Conservation (phyloP, 805 yeast species). For the Yarrowia phangngaensis region DNA sequence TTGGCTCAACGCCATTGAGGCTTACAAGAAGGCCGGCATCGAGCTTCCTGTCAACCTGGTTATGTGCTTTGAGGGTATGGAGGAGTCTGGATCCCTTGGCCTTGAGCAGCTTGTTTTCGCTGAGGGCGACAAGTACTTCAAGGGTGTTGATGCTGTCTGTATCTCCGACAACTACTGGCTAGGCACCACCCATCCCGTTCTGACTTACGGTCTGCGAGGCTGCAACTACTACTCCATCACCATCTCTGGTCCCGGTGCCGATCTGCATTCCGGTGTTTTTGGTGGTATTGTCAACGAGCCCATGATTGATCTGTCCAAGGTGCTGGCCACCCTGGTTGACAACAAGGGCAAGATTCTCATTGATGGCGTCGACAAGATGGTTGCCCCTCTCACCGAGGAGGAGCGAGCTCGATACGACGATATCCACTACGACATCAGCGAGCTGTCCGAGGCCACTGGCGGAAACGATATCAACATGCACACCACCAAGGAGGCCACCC, state of each 20-base stretch:
- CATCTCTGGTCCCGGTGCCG: constrained; percentile 91
- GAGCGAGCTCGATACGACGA: constrained; percentile 77
- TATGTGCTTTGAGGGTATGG: constrained; percentile 98
- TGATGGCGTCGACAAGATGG: constrained; percentile 90
- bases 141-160: constrained; percentile 88
- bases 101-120: constrained; percentile 74
- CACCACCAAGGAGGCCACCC: constrained; percentile 67
- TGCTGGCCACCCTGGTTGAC: constrained; percentile 74
- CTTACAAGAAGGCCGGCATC: constrained; percentile 76
- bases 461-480: constrained; percentile 76
- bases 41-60: constrained; percentile 92
- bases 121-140: constrained; percentile 78
- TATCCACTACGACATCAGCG: constrained; percentile 80
- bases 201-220: constrained; percentile 97
- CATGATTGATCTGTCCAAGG: constrained; percentile 82
- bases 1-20: constrained; percentile 90
- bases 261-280: constrained; percentile 93
- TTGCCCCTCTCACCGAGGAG: constrained; percentile 81
- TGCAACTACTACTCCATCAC: constrained; percentile 84
- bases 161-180: constrained; percentile 98
- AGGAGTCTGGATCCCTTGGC: constrained; percentile 93
- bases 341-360: constrained; percentile 76
- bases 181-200: constrained; percentile 93
- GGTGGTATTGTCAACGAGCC: constrained; percentile 99
- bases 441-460: constrained; percentile 84